phyloP scores from a whole-genome alignment of 2,329 filamentous ascomycete genomes.

The Phialophora tarda region DNA sequence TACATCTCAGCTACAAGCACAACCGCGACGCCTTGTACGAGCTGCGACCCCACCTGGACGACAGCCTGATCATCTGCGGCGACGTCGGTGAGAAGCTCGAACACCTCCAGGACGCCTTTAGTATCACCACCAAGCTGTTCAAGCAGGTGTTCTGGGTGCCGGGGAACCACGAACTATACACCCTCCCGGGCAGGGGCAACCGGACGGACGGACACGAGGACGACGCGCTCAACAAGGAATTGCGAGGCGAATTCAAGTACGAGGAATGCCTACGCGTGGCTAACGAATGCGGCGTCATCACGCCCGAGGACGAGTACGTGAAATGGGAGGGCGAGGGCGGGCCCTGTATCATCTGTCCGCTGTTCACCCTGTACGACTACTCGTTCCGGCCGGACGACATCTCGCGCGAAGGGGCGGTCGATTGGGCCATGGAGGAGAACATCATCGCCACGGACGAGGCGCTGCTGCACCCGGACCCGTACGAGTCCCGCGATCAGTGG shows the following conservation, averaged over 20 bases:
- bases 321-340: constrained; percentile 60
- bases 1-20: constrained; percentile 39
- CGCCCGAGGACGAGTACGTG: constrained; percentile 62
- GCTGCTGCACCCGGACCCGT: constrained; percentile 38
- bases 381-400: constrained; percentile 60
- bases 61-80: constrained; percentile 39
- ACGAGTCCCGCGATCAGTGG: constrained; percentile 36
- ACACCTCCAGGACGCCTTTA: constrained; percentile 37
- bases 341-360: constrained; percentile 58
- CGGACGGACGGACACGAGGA: constrained; percentile 20
- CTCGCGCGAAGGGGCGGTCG: constrained; percentile 52
- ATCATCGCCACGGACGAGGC: constrained; percentile 39
- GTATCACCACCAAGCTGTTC: constrained; percentile 38
- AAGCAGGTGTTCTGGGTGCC: constrained; percentile 55
- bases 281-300: constrained; percentile 58
- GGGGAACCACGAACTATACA: constrained; percentile 65
- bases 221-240: constrained; percentile 39
- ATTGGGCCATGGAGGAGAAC: constrained; percentile 39
- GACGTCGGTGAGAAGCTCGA: constrained; percentile 40
- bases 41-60: constrained; percentile 34
- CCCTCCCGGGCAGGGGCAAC: constrained; percentile 45
- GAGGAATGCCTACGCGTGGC: constrained; percentile 60
- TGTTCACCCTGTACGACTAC: constrained; percentile 67
- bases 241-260: constrained; percentile 61
- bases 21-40: constrained; percentile 38